phyloP scores from a whole-genome alignment of 192 early-diverging fungal species.

The Coemansia sp. region DNA sequence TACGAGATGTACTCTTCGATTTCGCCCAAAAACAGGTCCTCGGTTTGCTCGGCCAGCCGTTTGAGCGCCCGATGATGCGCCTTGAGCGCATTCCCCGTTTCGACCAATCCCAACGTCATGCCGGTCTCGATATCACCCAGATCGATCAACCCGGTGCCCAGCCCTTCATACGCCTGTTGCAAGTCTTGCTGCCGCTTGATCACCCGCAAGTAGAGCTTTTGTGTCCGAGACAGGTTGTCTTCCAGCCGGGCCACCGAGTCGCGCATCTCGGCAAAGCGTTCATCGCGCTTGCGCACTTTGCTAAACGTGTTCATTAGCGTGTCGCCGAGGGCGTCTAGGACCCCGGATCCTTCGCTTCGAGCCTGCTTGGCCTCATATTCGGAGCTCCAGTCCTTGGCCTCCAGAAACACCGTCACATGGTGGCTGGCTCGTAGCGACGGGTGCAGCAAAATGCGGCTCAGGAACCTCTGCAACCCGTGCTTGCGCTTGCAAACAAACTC shows the following conservation, averaged over 20 bases:
- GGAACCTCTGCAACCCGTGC: slow-evolving; percentile 77
- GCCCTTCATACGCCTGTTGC: slow-evolving; percentile 73
- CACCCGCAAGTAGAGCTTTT: slow-evolving; percentile 74
- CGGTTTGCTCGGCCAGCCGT: slow-evolving; percentile 59
- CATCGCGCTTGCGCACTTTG: slow-evolving; percentile 87
- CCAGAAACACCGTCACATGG: slow-evolving; percentile 76
- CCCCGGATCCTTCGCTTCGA: slow-evolving; percentile 52
- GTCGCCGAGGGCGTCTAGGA: slow-evolving; percentile 84
- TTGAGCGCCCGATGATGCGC: slow-evolving; percentile 66
- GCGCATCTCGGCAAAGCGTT: slow-evolving; percentile 78
- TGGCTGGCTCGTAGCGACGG: slow-evolving; percentile 72
- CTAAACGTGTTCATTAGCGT: slow-evolving; percentile 83
- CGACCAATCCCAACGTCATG: slow-evolving; percentile 70
- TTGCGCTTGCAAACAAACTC: slow-evolving; percentile 87
- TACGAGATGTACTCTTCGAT: slow-evolving; percentile 81
- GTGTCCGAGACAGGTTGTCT: slow-evolving; percentile 84
- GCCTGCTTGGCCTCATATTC: slow-evolving; percentile 56
- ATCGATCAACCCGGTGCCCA: slow-evolving; percentile 73
- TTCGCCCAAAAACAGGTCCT: slow-evolving; percentile 65
- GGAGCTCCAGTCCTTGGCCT: slow-evolving; percentile 71
- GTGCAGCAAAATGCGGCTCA: slow-evolving; percentile 78
- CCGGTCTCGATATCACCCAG: slow-evolving; percentile 84
- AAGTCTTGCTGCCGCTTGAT: slow-evolving; percentile 76
- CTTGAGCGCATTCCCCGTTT: slow-evolving; percentile 71
- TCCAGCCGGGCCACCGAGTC: slow-evolving; percentile 81